phyloP scores from a whole-genome alignment of 2,329 filamentous ascomycete genomes.

The Scedosporium dehoogii region DNA sequence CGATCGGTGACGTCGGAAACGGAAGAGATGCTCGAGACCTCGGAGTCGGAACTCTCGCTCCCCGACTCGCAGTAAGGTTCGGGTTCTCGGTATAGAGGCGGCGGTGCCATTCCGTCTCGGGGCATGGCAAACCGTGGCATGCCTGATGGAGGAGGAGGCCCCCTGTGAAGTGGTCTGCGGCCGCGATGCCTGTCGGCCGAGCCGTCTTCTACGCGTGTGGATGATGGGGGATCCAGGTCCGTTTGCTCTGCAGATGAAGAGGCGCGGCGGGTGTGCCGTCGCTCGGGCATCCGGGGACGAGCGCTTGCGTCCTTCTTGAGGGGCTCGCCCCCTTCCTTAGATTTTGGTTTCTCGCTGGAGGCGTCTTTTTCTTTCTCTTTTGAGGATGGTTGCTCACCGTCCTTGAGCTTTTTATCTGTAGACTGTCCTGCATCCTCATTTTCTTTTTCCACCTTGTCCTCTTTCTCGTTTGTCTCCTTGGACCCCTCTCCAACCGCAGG shows the following conservation, averaged over 20 bases:
- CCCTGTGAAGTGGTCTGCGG: too few species aligned
- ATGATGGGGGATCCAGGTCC: too few species aligned
- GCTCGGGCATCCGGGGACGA: too few species aligned
- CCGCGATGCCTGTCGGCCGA: too few species aligned
- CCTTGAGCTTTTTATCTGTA: background rate
- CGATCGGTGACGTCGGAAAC: slow-evolving; percentile 2
- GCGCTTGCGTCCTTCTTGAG: background rate
- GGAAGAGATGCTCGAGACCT: background rate
- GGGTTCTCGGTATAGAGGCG: background rate
- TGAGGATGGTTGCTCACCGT: background rate
- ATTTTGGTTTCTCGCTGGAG: background rate
- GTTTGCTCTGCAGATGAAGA: too few species aligned
- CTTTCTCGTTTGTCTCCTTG: background rate
- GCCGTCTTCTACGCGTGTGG: too few species aligned
- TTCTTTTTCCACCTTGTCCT: background rate
- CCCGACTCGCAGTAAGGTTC: background rate
- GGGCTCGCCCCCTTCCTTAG: background rate
- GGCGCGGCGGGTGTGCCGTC: too few species aligned
- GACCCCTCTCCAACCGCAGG: background rate
- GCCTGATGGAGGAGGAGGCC: background rate
- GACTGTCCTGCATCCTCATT: background rate
- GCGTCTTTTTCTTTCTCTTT: background rate
- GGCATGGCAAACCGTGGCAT: background rate
- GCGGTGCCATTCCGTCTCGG: background rate
- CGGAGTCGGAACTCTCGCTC: background rate